Evolutionary conservation across 2,329 filamentous ascomycete genomes (phyloP).

Genomic region (Cladorrhinum sp.): DNA sequence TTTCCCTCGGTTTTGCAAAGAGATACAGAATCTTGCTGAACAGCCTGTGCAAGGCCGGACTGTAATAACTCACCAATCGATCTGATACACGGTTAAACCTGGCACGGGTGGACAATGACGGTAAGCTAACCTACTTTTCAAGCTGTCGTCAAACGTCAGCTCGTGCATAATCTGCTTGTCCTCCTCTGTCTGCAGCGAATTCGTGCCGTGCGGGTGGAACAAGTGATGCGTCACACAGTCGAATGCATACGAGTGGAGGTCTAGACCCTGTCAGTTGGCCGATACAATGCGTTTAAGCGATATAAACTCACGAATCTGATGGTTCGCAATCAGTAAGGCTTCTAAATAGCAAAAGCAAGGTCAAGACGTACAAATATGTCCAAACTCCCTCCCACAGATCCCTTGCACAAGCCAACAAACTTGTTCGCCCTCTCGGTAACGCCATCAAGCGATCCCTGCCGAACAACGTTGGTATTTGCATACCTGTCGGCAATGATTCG

Average conservation of each 20-base stretch:
- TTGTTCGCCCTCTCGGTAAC: conserved; percentile 55
- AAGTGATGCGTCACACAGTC: conserved; percentile 67
- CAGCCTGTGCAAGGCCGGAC: conserved; percentile 48
- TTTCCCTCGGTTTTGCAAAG: conserved; percentile 53
- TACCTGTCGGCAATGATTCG: conserved; percentile 64
- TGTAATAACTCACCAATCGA: conserved; percentile 57
- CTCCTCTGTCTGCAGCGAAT: conserved; percentile 52
- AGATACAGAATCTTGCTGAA: conserved; percentile 45
- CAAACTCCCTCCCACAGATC: conserved; percentile 43
- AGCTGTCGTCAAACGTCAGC: conserved; percentile 63
- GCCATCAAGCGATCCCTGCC: conserved; percentile 50
- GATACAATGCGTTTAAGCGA: neutral
- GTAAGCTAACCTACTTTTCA: conserved; percentile 52
- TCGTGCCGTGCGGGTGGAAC: conserved; percentile 63
- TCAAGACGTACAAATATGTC: conserved; percentile 57
- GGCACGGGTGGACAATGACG: neutral
- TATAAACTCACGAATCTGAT: conserved; percentile 16
- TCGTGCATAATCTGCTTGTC: conserved; percentile 67
- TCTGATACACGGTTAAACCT: conserved; percentile 40
- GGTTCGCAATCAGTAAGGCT: conserved; percentile 11
- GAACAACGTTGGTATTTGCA: conserved; percentile 65
- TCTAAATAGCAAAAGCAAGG: conserved; percentile 9
- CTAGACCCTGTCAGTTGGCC: conserved; percentile 18
- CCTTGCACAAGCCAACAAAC: conserved; percentile 53
- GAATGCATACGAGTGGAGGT: conserved; percentile 64